Conservation (phyloP, 1,284 basidiomycete species). For the Pholiota adiposa region DNA sequence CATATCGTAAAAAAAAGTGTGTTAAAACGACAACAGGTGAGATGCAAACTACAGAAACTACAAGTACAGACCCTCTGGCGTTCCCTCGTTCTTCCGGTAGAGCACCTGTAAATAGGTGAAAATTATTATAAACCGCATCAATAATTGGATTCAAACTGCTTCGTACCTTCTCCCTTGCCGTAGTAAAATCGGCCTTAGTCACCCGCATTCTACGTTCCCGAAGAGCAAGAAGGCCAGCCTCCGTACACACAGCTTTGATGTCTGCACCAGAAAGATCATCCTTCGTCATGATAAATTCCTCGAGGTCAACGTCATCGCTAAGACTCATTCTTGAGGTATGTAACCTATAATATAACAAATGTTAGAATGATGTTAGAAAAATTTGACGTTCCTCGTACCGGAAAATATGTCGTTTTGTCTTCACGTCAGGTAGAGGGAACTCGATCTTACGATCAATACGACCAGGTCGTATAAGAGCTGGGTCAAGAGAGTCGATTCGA, state of each 20-base stretch:
- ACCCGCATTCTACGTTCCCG: slow-evolving; percentile 97
- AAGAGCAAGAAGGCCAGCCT: slow-evolving; percentile 93
- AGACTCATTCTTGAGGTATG: slow-evolving; percentile 98
- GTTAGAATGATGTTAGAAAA: slow-evolving; percentile 6
- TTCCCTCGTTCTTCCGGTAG: slow-evolving; percentile 94
- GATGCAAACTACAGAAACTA: slow-evolving; percentile 33
- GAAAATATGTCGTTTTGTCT: slow-evolving; percentile 99
- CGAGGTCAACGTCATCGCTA: slow-evolving; percentile 90
- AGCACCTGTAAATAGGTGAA: slow-evolving; percentile 58
- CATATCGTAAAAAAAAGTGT: slow-evolving; percentile 4
- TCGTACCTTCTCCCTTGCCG: slow-evolving; percentile 86
- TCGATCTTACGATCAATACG: slow-evolving; percentile 99
- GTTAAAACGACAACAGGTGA: slow-evolving; percentile 17
- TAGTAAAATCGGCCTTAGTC: slow-evolving; percentile 88
- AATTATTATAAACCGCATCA: slow-evolving; percentile 7
- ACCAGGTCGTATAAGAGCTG: slow-evolving; percentile 96
- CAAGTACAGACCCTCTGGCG: slow-evolving; percentile 83
- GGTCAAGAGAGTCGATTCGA: slow-evolving; percentile 94
- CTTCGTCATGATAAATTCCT: slow-evolving; percentile 96
- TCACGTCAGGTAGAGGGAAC: slow-evolving; percentile 92
- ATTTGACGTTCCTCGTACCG: slow-evolving; percentile 48
- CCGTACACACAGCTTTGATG: slow-evolving; percentile 97
- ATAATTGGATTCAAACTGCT: background rate
- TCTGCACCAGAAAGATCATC: slow-evolving; percentile 97
- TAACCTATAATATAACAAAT: slow-evolving; percentile 50